These are phyloP conservation scores for Ceratocystiopsis minuta DNA, from an alignment of 2,329 filamentous ascomycete genomes.

Conservation along the genomic window DNA sequence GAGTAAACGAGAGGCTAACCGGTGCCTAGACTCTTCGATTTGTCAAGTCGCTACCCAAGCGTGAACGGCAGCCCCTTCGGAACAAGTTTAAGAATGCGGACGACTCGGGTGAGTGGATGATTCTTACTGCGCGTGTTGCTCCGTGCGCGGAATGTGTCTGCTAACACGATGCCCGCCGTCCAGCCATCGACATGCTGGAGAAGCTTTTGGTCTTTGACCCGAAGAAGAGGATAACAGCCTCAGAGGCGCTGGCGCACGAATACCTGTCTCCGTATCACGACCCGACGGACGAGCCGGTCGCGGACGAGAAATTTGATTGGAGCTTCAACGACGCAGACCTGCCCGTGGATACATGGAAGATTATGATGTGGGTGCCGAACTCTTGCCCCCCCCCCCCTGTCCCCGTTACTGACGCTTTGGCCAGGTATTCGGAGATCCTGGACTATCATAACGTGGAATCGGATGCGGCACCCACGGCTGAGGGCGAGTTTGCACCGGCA, in stretches of 20 bases:
- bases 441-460: conserved; percentile 91
- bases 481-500: too few relatives aligned
- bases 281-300: conserved; percentile 84
- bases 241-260: conserved; percentile 71
- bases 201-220: conserved; percentile 97
- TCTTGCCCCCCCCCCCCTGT: too few relatives aligned
- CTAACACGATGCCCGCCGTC: not conserved
- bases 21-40: conserved; percentile 69
- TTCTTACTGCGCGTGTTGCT: not conserved
- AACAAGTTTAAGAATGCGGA: conserved; percentile 95
- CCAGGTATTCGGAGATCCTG: conserved; percentile 93
- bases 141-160: not conserved
- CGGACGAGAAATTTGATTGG: conserved; percentile 98
- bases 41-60: conserved; percentile 90
- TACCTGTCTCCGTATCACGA: conserved; percentile 96
- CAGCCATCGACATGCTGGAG: conserved; percentile 85
- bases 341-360: conserved; percentile 99
- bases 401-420: not conserved
- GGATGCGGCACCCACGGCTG: conserved; percentile 14
- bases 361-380: conserved; percentile 71
- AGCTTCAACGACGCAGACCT: conserved; percentile 97
- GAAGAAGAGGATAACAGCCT: conserved; percentile 81
- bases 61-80: conserved; percentile 69
- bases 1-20: conserved; percentile 5
- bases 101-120: conserved; percentile 43